Evolutionary conservation across 352 stramenopile species (phyloP), one percentile per base, ranked within the genome.

Genomic region (Pythium chondricola): DNA sequence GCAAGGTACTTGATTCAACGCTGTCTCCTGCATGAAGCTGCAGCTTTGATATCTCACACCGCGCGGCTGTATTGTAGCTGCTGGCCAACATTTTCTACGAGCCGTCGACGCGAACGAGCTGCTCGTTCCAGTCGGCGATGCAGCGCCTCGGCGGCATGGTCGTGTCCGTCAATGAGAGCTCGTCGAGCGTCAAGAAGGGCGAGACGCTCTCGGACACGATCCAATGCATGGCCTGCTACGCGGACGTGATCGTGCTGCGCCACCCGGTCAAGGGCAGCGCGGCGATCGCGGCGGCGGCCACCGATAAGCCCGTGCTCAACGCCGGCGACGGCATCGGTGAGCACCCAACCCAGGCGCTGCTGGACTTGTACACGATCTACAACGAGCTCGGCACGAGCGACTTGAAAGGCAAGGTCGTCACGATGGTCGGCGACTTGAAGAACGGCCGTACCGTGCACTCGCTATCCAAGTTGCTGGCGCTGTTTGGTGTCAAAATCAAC

Each of bases 381-480:
- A 88, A 83, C 50, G 85, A 97, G 68, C 67, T 96, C 16, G 76
- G 75, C 21, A 70, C 79, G 26, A 65, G 73, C 27, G 71, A 72
- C 21, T 57, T 94, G 14, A 58, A 76, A 39, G 75, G 78, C 43
- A 97, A 97, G 56, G 86, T 93, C 29, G 77, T 99, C 27, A 97
- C 96, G 10, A 89, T 99, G 73, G 80, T 99, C 17, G 96, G 97
- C 25, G 97, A 99, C 74, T 85, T 99, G 29, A 99, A 99, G 77
- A 93, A 99, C 71, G 97, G 97, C 30, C 87, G 97, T 52, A 99
- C 97, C 2, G 96, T 99, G 56, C 97, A 99, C 74, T 98, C 93
- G 45, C 74, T 99, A 26, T 85, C 95, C 31, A 95, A 94, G 63
- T 70, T 99, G 50, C 73, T 99, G 20, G 79, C 89, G 14, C 74